Base-by-base conservation (phyloP, 2,329 filamentous ascomycete genomes). In the Microsporum ferrugineum region DNA sequence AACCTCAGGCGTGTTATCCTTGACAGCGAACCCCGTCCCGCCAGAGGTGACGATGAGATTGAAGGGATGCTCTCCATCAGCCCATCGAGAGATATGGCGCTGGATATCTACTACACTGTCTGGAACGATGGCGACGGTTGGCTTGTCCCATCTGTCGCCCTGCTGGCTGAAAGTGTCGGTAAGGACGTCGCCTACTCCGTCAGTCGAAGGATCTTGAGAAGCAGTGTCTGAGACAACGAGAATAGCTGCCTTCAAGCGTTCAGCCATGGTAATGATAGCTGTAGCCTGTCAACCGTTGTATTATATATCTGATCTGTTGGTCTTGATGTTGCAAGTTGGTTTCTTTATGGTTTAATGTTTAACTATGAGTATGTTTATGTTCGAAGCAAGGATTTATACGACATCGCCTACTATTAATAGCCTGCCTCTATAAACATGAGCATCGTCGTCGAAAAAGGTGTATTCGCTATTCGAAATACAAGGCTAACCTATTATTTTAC, bases 181-280 rank as follows among this genome's bases (percentile, higher is more conserved):
- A 3, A 99, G 80, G 7, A 83, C 78, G 1, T 80, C 78, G 4
- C 84, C 84, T 6, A 89, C 87, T 64, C 84, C 84, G 75, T 99
- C 94, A 1, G 89, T 86, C 2, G 87, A 84, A 0, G 89, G 83
- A 72, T 96, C 87, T 66, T 84, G 80, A 6, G 86, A 84, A 4
- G 91, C 94, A 4, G 94, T 99, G 58, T 95, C 95, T 0, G 94
- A 97, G 43, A 99, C 82, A 66, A 97, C 82, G 60, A 99, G 80
- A 57, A 99, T 86, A 5, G 88, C 89, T 38, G 86, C 87, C 70
- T 79, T 87, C 10, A 97, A 78, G 59, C 66, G 68, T 56, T 62
- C 58, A 23, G 69, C 70, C 36, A 66, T 59, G 72, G 74, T 74
- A 53, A 33, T 70, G 57, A 31, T 57, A 43, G 14, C 14, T 39